Evolutionary conservation across 139 green algal species (phyloP), one percentile per base, ranked within the genome.

Genomic region (Spirogloea muscicola): DNA sequence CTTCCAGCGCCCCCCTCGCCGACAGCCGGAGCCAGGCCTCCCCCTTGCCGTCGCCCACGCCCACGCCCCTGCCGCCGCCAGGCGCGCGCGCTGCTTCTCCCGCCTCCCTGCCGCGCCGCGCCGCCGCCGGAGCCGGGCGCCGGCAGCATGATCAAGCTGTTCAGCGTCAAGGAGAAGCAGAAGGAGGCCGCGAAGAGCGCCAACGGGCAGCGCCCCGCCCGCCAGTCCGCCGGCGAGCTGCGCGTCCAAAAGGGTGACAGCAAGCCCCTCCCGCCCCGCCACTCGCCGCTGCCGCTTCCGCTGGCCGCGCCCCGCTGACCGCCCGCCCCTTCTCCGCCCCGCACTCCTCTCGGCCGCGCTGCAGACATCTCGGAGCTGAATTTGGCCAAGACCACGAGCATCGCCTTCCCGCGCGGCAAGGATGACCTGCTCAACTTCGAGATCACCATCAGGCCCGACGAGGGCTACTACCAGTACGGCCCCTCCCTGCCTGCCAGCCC

Each of bases 321-420:
- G n/a, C n/a, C n/a, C n/a, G n/a, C n/a, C n/a, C n/a, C n/a, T n/a
- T n/a, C n/a, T n/a, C n/a, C n/a, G n/a, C n/a, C n/a, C n/a, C n/a
- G n/a, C n/a, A n/a, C n/a, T n/a, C n/a, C n/a, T n/a, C n/a, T 51
- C 13, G 10, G 43, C 43, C 16, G 43, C 16, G 43, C 43, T 61
- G 13, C 29, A 71, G 57, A 99, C 77, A 91, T 99, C 38, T 89
- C 83, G 0, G 94, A 98, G 79, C 82, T 99, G 18, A 90, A 93
- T 59, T 72, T 99, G 4, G 80, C 87, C 1, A 84, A 85, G 31
- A 91, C 89, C 51, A 91, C 90, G 16, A 85, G 72, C 46, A 95
- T 99, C 38, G 69, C 59, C 33, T 98, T 99, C 55, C 93, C 93
- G 27, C 85, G 97, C 21, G 70, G 70, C 27, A 75, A 74, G 44